Evolutionary conservation across 1,139 yeast species (phyloP), one percentile per base, ranked within the genome.

Genomic region (Saccharomyces hybrid): DNA sequence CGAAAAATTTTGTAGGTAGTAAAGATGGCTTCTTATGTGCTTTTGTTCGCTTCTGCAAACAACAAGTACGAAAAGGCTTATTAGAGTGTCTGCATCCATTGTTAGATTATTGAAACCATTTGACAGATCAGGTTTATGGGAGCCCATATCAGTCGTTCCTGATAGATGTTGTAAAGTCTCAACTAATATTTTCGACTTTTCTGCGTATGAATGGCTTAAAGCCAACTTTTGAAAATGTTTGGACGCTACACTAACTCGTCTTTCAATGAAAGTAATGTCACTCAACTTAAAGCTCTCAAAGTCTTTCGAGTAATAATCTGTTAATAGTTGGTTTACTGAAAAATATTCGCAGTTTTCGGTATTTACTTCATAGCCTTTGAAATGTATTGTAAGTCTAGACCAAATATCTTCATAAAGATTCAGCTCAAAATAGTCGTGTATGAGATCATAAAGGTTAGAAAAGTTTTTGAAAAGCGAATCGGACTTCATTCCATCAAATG

Each of bases 11-110:
- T 82, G 81, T 51, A 89, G 76, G 65, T 88, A 88, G 52, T 74
- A 77, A 7, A 90, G 65, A 61, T 87, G 93, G 1, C 82, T 79
- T 61, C 81, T 85, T 21, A 88, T 66, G 62, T 83, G 72, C 7
- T 75, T 76, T 2, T 86, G 77, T 52, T 77, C 77, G 0, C 95
- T 77, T 54, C 87, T 82, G 8, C 84, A 77, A 0, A 90, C 77
- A 1, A 88, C 90, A 72, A 89, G 75, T 4, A 89, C 78, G 57
- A 91, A 72, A 52, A 90, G 72, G 1, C 91, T 85, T 4, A 91
- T 79, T 42, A 91, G 73, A 0, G 88, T 82, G 65, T 91, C 98
- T 0, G 98, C 98, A 68, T 86, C 93, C 11, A 89, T 75, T 2
- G 71, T 62, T 1, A 64, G 38, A 9, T 19, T 38, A 19, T 38